Percentiles rank a stretch among this genome's conserved stretches.
phyloP scores from a whole-genome alignment of 1,139 yeast genomes.

The Yamadazyma pseudoaaseri region DNA sequence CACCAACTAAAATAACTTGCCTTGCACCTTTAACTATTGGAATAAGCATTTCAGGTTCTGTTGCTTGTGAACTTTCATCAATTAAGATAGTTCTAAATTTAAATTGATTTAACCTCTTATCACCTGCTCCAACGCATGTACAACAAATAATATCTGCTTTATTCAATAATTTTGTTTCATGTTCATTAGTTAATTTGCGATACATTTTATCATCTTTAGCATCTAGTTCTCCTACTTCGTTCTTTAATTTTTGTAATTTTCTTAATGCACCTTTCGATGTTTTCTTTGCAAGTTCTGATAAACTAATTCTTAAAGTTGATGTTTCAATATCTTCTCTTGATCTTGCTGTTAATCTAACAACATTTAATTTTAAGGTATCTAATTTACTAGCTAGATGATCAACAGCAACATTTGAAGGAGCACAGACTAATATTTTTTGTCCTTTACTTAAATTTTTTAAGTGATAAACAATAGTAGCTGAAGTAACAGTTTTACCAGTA shows the following conservation, averaged over 20 bases:
- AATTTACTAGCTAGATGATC: slow-evolving; percentile 84
- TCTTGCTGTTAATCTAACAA: slow-evolving; percentile 74
- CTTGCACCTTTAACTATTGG: slow-evolving; percentile 89
- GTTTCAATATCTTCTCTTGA: slow-evolving; percentile 80
- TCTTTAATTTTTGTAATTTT: slow-evolving; percentile 56
- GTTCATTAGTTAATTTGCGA: slow-evolving; percentile 12
- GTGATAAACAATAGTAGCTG: slow-evolving; percentile 86
- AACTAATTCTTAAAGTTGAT: slow-evolving; percentile 51
- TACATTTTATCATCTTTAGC: slow-evolving; percentile 48
- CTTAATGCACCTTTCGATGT: slow-evolving; percentile 56
- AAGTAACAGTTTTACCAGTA: slow-evolving; percentile 93
- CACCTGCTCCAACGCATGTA: slow-evolving; percentile 94
- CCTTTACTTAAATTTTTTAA: slow-evolving; percentile 56
- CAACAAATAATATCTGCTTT: slow-evolving; percentile 82
- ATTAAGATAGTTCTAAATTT: slow-evolving; percentile 77
- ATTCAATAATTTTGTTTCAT: slow-evolving; percentile 51
- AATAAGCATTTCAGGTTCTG: slow-evolving; percentile 88
- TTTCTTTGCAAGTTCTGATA: slow-evolving; percentile 48
- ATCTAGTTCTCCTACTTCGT: slow-evolving; percentile 71
- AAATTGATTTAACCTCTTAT: slow-evolving; percentile 50
- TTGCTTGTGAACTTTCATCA: slow-evolving; percentile 92
- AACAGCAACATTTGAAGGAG: slow-evolving; percentile 94
- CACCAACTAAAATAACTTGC: slow-evolving; percentile 89
- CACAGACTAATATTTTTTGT: slow-evolving; percentile 72
- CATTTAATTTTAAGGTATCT: slow-evolving; percentile 64